phyloP scores from a whole-genome alignment of 2,329 filamentous ascomycete species.

The Fusarium tricinctum region DNA sequence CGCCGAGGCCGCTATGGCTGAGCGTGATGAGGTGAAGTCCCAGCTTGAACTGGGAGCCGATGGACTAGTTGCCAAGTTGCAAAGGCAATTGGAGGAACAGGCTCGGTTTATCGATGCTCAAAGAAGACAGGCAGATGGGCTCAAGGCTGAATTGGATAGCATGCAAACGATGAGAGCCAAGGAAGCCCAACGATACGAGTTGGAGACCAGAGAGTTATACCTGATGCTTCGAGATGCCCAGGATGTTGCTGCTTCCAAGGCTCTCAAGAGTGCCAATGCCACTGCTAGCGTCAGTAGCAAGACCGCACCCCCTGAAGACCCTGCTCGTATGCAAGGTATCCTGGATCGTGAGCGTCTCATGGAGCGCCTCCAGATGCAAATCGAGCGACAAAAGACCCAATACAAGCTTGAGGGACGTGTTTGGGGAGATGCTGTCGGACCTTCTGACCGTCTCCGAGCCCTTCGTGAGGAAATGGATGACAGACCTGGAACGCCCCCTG shows the following conservation, averaged over 20 bases:
- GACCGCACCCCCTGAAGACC: conserved; percentile 72
- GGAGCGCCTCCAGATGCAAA: conserved; percentile 92
- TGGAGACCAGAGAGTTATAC: conserved; percentile 96
- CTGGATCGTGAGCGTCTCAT: conserved; percentile 93
- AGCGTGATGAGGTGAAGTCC: conserved; percentile 93
- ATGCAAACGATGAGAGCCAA: conserved; percentile 88
- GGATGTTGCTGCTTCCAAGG: conserved; percentile 91
- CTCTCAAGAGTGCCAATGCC: conserved; percentile 67
- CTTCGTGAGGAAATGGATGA: conserved; percentile 95
- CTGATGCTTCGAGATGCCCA: conserved; percentile 98
- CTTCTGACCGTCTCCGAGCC: conserved; percentile 91
- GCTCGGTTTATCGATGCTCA: conserved; percentile 91
- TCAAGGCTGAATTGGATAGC: conserved; percentile 91
- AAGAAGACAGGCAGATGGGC: conserved; percentile 83
- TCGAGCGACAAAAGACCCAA: conserved; percentile 97
- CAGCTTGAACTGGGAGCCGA: conserved; percentile 93
- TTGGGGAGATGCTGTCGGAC: conserved; percentile 85
- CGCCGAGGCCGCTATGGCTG: conserved; percentile 94
- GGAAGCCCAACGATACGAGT: conserved; percentile 92
- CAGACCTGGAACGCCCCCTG: conserved; percentile 64
- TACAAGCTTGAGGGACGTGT: conserved; percentile 95
- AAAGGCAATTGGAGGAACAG: conserved; percentile 95
- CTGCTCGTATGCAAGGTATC: conserved; percentile 88
- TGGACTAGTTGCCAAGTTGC: conserved; percentile 90
- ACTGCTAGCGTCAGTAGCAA: conserved; percentile 63